Conservation (phyloP, 192 early-diverging fungal genomes). For the Diversispora epigaea region DNA sequence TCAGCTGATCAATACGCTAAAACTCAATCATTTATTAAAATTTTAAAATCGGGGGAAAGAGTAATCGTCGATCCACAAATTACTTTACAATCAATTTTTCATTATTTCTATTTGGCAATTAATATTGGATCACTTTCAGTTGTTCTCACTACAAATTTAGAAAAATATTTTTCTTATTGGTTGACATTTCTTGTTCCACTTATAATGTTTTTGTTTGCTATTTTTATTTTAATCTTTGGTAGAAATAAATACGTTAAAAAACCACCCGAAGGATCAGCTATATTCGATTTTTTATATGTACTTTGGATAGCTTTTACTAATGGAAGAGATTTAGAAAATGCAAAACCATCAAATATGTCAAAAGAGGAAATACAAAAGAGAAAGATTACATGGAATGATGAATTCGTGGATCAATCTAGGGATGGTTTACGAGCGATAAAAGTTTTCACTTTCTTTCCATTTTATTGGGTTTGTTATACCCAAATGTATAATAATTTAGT, state of each 20-base stretch:
- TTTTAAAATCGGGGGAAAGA: conserved; percentile 52
- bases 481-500: conserved; percentile 66
- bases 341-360: conserved; percentile 57
- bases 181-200: conserved; percentile 59
- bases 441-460: conserved; percentile 69
- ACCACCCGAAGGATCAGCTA: conserved; percentile 60
- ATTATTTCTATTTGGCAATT: conserved; percentile 81
- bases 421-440: conserved; percentile 60
- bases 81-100: conserved; percentile 77
- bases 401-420: conserved; percentile 69
- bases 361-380: conserved; percentile 34
- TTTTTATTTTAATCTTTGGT: conserved; percentile 51
- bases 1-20: conserved; percentile 70
- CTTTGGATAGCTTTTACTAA: conserved; percentile 39
- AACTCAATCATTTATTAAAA: conserved; percentile 60
- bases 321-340: conserved; percentile 57
- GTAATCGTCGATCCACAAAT: conserved; percentile 68
- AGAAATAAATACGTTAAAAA: conserved; percentile 52
- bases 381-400: conserved; percentile 63
- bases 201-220: conserved; percentile 54
- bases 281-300: conserved; percentile 52
- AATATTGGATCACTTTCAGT: conserved; percentile 67
- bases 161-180: conserved; percentile 61
- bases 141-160: conserved; percentile 55
- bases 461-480: conserved; percentile 73